Evolutionary conservation across 176 grass and related monocot genomes (phyloP).

Genomic region (Phoenix roebelenii): DNA sequence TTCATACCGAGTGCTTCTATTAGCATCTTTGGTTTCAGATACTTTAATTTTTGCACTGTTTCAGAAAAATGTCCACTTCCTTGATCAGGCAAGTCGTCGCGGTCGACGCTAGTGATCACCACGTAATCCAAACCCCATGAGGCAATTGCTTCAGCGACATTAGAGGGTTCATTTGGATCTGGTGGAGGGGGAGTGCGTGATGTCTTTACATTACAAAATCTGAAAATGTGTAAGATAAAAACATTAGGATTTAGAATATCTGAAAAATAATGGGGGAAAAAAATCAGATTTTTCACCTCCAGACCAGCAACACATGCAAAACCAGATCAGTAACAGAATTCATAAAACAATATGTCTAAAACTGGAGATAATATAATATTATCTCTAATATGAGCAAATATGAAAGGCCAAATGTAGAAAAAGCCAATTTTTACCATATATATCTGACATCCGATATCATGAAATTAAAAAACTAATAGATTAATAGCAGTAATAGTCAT

Average conservation of each 20-base stretch:
- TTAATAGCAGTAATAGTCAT: too few species aligned
- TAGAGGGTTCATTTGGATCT: slow-evolving; percentile 75
- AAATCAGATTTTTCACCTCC: too few species aligned
- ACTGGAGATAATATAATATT: too few species aligned
- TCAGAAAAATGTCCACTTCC: slow-evolving; percentile 87
- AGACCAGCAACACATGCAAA: too few species aligned
- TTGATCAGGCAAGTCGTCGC: slow-evolving; percentile 87
- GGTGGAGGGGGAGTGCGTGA: slow-evolving; percentile 82
- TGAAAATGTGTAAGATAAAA: slow-evolving; percentile 19
- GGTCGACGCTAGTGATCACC: slow-evolving; percentile 93
- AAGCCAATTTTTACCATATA: too few species aligned
- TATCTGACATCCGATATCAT: too few species aligned
- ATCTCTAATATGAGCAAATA: too few species aligned
- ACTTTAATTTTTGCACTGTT: slow-evolving; percentile 76
- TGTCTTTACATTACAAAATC: slow-evolving; percentile 98
- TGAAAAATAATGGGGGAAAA: too few species aligned
- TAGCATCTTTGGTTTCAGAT: slow-evolving; percentile 71
- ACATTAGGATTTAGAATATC: neutral
- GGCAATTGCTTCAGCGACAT: slow-evolving; percentile 94
- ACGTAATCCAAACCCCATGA: slow-evolving; percentile 96
- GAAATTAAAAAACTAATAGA: too few species aligned
- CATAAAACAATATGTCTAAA: too few species aligned
- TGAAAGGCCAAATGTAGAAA: too few species aligned
- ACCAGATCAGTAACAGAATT: too few species aligned
- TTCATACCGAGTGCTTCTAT: slow-evolving; percentile 86